These are phyloP conservation scores for Aspergillus homomorphus DNA, from an alignment of 495 filamentous ascomycete species.

Conservation along the genomic window DNA sequence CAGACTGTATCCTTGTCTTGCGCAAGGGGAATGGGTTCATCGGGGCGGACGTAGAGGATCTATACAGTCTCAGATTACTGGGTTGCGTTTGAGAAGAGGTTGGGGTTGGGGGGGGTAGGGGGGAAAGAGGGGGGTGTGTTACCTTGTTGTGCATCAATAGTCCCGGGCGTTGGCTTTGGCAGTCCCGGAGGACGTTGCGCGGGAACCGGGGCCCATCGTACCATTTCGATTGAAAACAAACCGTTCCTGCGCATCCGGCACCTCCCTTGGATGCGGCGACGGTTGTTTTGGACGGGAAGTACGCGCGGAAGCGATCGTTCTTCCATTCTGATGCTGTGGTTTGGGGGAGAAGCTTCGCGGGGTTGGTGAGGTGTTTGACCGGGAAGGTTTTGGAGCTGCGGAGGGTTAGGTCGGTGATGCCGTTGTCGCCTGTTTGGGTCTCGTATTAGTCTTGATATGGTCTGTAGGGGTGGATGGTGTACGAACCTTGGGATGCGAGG, in stretches of 20 bases:
- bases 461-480: not conserved
- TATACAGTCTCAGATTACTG: too few species aligned
- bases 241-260: constrained; percentile 65
- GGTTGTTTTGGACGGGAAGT: constrained; percentile 78
- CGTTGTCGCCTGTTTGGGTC: constrained; percentile 53
- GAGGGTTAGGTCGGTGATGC: constrained; percentile 52
- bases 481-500: constrained; percentile 66
- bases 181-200: constrained; percentile 66
- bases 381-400: constrained; percentile 36
- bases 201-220: constrained; percentile 68
- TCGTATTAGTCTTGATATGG: not conserved
- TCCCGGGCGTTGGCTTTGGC: constrained; percentile 59
- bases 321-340: constrained; percentile 42
- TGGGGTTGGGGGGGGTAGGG: too few species aligned
- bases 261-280: constrained; percentile 62
- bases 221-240: constrained; percentile 70
- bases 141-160: constrained; percentile 89
- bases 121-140: not conserved
- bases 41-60: constrained; percentile 64
- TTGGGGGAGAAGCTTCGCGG: constrained; percentile 19
- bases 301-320: constrained; percentile 58
- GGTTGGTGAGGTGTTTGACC: constrained; percentile 11
- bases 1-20: constrained; percentile 19
- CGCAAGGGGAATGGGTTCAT: constrained; percentile 28
- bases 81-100: too few species aligned